Conservation (phyloP, 1,284 basidiomycete species). For the Ustilago trichophora region DNA sequence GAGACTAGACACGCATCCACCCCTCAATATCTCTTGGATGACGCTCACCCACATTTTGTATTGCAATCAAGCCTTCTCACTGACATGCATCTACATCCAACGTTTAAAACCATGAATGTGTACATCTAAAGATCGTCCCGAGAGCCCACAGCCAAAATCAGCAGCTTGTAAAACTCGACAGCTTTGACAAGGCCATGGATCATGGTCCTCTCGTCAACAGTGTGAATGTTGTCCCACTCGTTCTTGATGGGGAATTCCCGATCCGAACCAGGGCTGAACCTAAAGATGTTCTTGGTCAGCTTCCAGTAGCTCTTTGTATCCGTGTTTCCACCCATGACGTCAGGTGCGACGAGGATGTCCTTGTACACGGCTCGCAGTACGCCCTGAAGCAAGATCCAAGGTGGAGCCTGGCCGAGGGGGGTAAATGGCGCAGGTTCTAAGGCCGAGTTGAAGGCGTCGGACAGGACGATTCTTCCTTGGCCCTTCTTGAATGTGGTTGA, state of each 20-base stretch:
- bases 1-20: too few species aligned
- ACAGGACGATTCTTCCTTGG: conserved; percentile 23
- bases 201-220: conserved; percentile 72
- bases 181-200: conserved; percentile 68
- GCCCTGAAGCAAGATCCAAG: conserved; percentile 71
- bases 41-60: too few species aligned
- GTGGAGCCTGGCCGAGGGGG: conserved; percentile 66
- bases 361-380: conserved; percentile 69
- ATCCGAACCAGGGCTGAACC: conserved; percentile 68
- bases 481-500: background rate
- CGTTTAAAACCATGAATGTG: too few species aligned
- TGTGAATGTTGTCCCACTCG: conserved; percentile 70
- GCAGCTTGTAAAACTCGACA: conserved; percentile 69
- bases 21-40: too few species aligned
- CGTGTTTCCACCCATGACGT: conserved; percentile 71
- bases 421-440: conserved; percentile 73
- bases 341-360: conserved; percentile 70
- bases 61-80: too few species aligned
- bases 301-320: conserved; percentile 73
- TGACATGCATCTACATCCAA: too few species aligned
- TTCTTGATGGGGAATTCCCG: conserved; percentile 31
- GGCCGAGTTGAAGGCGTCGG: conserved; percentile 68
- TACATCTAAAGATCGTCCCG: too few species aligned
- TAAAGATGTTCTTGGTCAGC: conserved; percentile 71
- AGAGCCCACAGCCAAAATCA: conserved; percentile 68